These are phyloP conservation scores for Mycena chlorophos DNA, from an alignment of 768 basidiomycete species.

Conservation along the genomic window DNA sequence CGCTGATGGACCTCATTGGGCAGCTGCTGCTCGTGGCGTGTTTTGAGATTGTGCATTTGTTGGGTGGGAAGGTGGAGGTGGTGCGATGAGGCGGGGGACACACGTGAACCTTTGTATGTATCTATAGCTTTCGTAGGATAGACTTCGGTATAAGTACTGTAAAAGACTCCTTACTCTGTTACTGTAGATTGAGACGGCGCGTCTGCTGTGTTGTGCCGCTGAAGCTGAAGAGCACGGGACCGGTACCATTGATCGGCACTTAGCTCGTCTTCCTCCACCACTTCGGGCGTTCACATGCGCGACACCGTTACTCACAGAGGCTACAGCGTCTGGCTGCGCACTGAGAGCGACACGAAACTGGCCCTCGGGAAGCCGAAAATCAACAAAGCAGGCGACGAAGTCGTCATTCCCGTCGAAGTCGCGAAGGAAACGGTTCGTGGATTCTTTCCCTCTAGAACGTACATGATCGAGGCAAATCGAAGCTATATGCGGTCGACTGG, in stretches of 20 bases:
- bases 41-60: conserved; percentile 61
- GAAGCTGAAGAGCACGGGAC: too few species aligned
- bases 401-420: background rate
- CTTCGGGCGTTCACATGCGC: too few species aligned
- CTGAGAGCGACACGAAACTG: background rate
- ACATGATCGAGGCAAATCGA: background rate
- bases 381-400: background rate
- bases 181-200: too few species aligned
- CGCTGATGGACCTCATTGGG: conserved; percentile 82
- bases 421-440: background rate
- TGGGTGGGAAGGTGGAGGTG: conserved; percentile 36
- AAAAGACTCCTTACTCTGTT: too few species aligned
- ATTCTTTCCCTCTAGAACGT: background rate
- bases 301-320: background rate
- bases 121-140: too few species aligned
- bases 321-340: background rate
- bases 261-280: too few species aligned
- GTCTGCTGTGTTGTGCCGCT: too few species aligned
- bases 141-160: too few species aligned
- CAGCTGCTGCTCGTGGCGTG: conserved; percentile 77
- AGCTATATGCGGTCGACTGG: background rate
- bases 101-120: too few species aligned
- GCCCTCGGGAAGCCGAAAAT: background rate
- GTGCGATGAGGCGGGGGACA: background rate
- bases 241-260: too few species aligned